Base-by-base conservation (phyloP, 23 red algal species). In the Cyanidiococcus yangmingshanensis region DNA sequence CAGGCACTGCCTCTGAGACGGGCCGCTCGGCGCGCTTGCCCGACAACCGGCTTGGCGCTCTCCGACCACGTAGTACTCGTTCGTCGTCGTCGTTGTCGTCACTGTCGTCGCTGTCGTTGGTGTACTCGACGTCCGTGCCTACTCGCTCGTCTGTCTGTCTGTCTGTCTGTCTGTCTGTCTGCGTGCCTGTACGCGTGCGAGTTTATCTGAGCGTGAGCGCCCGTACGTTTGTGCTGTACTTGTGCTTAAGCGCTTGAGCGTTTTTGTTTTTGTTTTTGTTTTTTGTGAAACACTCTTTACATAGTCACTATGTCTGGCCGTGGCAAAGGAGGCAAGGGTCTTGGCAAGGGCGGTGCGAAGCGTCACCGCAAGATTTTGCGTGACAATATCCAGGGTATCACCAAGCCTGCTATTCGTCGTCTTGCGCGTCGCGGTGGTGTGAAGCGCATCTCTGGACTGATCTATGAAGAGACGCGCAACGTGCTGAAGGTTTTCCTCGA, bases 351-450 rank as follows among this genome's bases (percentile, higher is more conserved):
- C 38, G 93, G 93, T 57, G 93, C 93, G 78, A 97, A 97, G 87
- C 93, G 93, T 45, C 93, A 97, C 86, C 87, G 93, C 85, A 97
- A 97, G 89, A 87, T 97, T 2, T 71, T 97, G 75, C 84, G 93
- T 0, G 93, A 97, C 86, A 97, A 97, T 79, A 97, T 97, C 86
- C 93, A 97, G 89, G 93, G 93, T 75, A 97, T 97, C 39, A 97
- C 93, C 39, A 97, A 97, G 84, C 93, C 93, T 40, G 93, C 93
- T 59, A 97, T 97, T 50, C 87, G 93, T 39, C 93, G 93, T 75
- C 79, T 97, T 29, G 93, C 93, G 15, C 87, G 93, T 45, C 84
- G 93, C 39, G 93, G 93, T 59, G 93, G 93, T 91, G 93, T 97
- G 57, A 97, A 97, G 84, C 93, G 93, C 83, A 97, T 97, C 68